Base-by-base conservation (phyloP, 768 basidiomycete species). In the Suillus occidentalis region DNA sequence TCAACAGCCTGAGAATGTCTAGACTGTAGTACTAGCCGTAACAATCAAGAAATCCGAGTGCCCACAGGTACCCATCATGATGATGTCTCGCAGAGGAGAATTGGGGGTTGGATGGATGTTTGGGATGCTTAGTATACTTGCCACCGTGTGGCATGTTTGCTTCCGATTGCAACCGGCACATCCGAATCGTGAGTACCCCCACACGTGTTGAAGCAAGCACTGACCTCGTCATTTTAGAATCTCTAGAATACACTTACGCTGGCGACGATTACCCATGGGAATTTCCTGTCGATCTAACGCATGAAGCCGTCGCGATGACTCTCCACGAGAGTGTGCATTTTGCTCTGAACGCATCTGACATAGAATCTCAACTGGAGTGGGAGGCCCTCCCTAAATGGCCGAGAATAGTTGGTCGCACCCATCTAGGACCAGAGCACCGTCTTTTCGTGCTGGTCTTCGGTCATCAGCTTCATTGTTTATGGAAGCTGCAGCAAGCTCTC, bases 301-400 rank as follows among this genome's bases (percentile, higher is more conserved):
- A 53, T 53, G 52, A 53, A 12, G 28, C 67, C 74, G 4, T 61
- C 20, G 60, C 60, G 7, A 61, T 52, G 25, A 61, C 60, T 42
- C 60, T 61, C 7, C 60, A 61, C 25, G 60, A 61, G 47, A 43
- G 42, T 31, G 47, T 61, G 31, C 60, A 28, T 31, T 42, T 61
- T 55, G 50, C 52, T 10, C 31, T 53, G 1, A 53, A 53, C 18
- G 18, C 9, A 53, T 53, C 52, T 20, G 52, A 53, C 10, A 31
- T 31, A 10, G 52, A 31, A 31, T 18, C 52, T 53, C 52, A 10
- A 10, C 28, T 53, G 28, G 52, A 53, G 18, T 53, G 52, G 52
- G 31, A 53, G 18, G 10, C 2, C 5, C 28, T 53, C 18, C 28
- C 52, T 18, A 31, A 4, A 1, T 34, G 52, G 52, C 52, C 52